Percentiles rank a stretch among this genome's conserved stretches.
Evolutionary conservation across 495 filamentous ascomycete genomes (phyloP).

Genomic region (Trichoderma erinaceum): DNA sequence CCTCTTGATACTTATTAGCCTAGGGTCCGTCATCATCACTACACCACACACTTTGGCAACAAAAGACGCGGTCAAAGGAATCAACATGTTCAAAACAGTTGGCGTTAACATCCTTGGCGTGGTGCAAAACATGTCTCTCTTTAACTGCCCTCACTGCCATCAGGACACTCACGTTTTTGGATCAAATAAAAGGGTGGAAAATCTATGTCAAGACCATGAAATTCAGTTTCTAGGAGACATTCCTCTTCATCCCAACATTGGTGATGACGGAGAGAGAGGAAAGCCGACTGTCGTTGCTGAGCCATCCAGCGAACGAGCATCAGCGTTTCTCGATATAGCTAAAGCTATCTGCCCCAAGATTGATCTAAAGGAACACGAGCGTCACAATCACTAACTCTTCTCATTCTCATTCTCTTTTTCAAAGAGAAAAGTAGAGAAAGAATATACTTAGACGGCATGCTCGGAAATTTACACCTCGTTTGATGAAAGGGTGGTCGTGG

Average conservation of each 20-base stretch:
- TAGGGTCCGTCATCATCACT: slow-evolving; percentile 79
- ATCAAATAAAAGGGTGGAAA: slow-evolving; percentile 39
- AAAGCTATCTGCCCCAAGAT: slow-evolving; percentile 52
- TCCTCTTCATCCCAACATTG: slow-evolving; percentile 79
- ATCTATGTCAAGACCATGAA: slow-evolving; percentile 47
- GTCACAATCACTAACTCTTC: neutral
- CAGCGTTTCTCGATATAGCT: slow-evolving; percentile 67
- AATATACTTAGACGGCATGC: neutral
- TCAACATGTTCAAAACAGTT: slow-evolving; percentile 86
- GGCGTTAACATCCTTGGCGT: slow-evolving; percentile 74
- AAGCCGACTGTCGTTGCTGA: slow-evolving; percentile 88
- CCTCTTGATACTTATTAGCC: neutral
- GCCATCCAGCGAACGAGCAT: slow-evolving; percentile 61
- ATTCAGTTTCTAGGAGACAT: slow-evolving; percentile 82
- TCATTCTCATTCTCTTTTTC: neutral
- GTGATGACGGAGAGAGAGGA: slow-evolving; percentile 81
- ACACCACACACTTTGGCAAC: slow-evolving; percentile 90
- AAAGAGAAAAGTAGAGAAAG: neutral
- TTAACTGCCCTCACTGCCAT: slow-evolving; percentile 72
- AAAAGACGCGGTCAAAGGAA: slow-evolving; percentile 80
- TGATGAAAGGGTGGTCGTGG: neutral
- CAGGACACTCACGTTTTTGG: slow-evolving; percentile 77
- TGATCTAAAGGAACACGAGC: slow-evolving; percentile 22
- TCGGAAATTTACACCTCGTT: neutral
- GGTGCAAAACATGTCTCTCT: slow-evolving; percentile 92